A percentile compares a stretch with the other conserved stretches of the same genome.
Evolutionary conservation across 495 filamentous ascomycete species (phyloP).

Genomic region (Penicillium tannophilum): DNA sequence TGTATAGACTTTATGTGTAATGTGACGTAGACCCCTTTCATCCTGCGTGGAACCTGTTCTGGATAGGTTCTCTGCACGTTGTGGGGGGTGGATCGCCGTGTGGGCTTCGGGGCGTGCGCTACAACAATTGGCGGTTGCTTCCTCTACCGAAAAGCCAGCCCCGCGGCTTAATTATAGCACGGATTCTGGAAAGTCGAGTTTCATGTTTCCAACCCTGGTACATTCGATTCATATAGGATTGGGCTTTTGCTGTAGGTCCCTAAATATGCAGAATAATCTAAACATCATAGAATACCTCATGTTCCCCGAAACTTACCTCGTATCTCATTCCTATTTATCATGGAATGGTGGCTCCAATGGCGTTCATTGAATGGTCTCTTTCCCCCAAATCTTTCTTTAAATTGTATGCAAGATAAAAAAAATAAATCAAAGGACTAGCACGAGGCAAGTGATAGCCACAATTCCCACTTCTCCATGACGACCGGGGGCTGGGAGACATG

Average conservation of each 20-base stretch:
- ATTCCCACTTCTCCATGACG: conserved; percentile 8
- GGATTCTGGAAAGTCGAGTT: conserved; percentile 5
- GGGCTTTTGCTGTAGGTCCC: neutral
- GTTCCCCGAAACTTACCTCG: neutral
- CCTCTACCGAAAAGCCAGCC: conserved; percentile 14
- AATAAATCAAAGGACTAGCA: neutral
- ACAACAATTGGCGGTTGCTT: conserved; percentile 23
- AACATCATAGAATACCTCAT: neutral
- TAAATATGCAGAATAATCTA: neutral
- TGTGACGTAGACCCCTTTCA: neutral
- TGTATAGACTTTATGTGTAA: neutral
- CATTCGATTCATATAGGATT: too few relatives aligned
- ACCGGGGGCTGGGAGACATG: conserved; percentile 16
- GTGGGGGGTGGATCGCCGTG: conserved; percentile 32
- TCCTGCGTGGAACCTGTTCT: conserved; percentile 10
- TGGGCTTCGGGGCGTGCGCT: conserved; percentile 19
- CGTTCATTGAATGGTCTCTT: too few relatives aligned
- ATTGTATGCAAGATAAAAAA: neutral
- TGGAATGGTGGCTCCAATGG: neutral
- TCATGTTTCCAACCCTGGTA: neutral
- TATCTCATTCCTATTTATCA: neutral
- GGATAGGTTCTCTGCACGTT: conserved; percentile 29
- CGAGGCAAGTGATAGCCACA: neutral
- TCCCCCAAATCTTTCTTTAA: too few relatives aligned
- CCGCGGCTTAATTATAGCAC: conserved; percentile 19